Conservation (phyloP, 257 asterid genomes). For the Phtheirospermum japonicum region DNA sequence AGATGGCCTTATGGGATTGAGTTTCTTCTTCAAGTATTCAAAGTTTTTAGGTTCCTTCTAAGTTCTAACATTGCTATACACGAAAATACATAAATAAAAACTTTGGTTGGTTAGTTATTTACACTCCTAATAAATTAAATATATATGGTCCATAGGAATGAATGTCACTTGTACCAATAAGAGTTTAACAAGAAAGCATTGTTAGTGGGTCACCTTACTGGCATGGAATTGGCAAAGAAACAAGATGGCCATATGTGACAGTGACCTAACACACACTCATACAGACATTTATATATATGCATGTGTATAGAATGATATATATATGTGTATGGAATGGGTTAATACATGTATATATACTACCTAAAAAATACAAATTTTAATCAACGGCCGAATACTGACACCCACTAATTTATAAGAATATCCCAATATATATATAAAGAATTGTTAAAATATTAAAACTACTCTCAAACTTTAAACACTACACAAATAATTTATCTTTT, state of each 20-base stretch:
- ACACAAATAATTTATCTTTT: too few relatives aligned
- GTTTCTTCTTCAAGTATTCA: background rate
- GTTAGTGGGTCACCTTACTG: slow-evolving; percentile 18
- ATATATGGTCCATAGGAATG: slow-evolving; percentile 1
- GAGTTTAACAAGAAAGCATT: slow-evolving; percentile 10
- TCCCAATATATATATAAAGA: too few relatives aligned
- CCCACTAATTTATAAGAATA: too few relatives aligned
- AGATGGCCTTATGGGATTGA: background rate
- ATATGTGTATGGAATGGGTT: too few relatives aligned
- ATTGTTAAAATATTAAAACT: too few relatives aligned
- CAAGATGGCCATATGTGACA: background rate
- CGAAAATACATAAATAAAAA: background rate
- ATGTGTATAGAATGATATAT: too few relatives aligned
- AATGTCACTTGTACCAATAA: slow-evolving; percentile 19
- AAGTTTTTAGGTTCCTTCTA: background rate
- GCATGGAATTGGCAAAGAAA: slow-evolving; percentile 6
- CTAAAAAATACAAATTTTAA: too few relatives aligned
- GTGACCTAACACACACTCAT: background rate
- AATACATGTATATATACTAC: too few relatives aligned
- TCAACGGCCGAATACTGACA: too few relatives aligned
- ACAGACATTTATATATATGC: too few relatives aligned
- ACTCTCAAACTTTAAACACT: too few relatives aligned
- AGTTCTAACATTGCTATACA: background rate
- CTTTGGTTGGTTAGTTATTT: background rate
- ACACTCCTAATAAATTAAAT: background rate